Base-by-base conservation (phyloP, 305 asterid genomes). In the Fraxinus velutina region DNA sequence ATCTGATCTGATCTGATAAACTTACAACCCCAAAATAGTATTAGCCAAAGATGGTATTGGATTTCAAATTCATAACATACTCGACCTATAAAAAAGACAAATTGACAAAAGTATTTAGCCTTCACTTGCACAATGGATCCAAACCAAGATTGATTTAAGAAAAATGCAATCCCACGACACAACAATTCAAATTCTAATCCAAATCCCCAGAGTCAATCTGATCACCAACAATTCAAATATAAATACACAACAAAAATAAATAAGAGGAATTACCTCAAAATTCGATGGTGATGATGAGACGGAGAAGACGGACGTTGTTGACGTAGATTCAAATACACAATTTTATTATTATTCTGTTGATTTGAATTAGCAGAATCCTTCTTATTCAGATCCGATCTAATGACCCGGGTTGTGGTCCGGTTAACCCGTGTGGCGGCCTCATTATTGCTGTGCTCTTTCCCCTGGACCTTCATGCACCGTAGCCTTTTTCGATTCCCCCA, bases 401-500 rank as follows among this genome's bases (percentile, higher is more conserved):
- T 87, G 29, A 85, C 83, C 81, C 97, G 88, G 80, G 85, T 80
- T 19, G 87, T 42, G 0, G 83, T 70, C 74, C 92, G 86, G 77
- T 80, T 92, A 36, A 29, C 84, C 78, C 62, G 62, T 50, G 86
- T 79, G 36, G 88, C 89, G 4, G 90, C 83, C 73, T 84, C 88
- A 33, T 77, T 83, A 42, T 42, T n/a, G 39, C 19, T 36, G 10
- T 85, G 90, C 83, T 90, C 95, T 88, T 90, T 89, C 1, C 78
- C 88, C 81, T 86, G 92, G 36, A 84, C 88, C 88, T 95, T 95
- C 97, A 91, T 92, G 86, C 98, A 92, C 32, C 95, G 91, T 68
- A 92, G 79, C 87, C 98, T 87, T 83, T 95, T 95, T 80, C 92
- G 84, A 80, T 89, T 94, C 6, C 98, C 99, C 97, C 96, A 91